phyloP scores from a whole-genome alignment of 1,284 basidiomycete genomes.

The Schizopora paradoxa region DNA sequence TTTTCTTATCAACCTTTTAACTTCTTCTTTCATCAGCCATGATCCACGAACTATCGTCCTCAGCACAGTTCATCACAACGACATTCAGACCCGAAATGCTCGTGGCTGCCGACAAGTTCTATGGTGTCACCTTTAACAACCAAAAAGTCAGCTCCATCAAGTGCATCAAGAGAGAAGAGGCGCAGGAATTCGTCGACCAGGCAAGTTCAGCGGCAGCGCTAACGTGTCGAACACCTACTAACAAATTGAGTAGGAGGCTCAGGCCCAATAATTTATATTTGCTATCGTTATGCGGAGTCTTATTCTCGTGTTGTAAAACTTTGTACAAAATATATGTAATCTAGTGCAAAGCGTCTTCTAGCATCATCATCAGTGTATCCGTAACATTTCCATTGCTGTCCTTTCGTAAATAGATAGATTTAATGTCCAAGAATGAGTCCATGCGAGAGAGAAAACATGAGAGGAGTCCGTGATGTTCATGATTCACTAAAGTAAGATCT shows the following conservation, averaged over 20 bases:
- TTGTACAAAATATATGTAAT: not conserved
- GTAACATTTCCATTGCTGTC: not conserved
- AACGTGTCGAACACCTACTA: not conserved
- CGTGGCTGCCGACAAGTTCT: conserved; percentile 91
- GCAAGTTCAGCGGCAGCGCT: conserved; percentile 29
- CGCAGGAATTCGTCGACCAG: conserved; percentile 86
- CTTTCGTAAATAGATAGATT: too few species aligned
- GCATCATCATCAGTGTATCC: not conserved
- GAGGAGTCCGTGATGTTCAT: too few species aligned
- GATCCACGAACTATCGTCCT: conserved; percentile 85
- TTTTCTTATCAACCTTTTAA: too few species aligned
- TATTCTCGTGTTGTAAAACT: too few species aligned
- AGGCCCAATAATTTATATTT: conserved; percentile 24
- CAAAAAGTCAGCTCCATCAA: conserved; percentile 90
- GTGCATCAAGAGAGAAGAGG: conserved; percentile 77
- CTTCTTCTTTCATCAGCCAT: conserved; percentile 53
- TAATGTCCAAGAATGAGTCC: too few species aligned
- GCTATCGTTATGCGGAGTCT: too few species aligned
- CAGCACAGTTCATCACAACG: conserved; percentile 96
- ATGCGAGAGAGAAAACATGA: too few species aligned
- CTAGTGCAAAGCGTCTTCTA: not conserved
- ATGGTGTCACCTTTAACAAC: conserved; percentile 98
- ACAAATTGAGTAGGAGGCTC: conserved; percentile 26
- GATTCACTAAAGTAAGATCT: too few species aligned
- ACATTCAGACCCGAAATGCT: conserved; percentile 99